Base-by-base conservation (phyloP, 2,329 filamentous ascomycete genomes). In the Sordariomycetes sp. region DNA sequence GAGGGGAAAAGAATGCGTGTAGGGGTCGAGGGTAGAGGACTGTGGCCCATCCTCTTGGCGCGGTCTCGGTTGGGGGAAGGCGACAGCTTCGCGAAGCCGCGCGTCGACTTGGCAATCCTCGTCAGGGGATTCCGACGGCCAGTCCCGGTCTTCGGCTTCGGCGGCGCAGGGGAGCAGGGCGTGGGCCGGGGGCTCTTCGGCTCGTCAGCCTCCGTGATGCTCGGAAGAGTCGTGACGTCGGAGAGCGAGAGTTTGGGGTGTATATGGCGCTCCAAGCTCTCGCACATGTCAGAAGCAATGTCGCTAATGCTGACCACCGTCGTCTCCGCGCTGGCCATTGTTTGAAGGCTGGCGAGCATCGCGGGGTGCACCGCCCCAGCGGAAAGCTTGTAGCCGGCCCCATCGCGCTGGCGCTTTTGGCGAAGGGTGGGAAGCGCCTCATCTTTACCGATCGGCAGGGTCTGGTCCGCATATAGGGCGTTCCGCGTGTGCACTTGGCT, bases 11-110 rank as follows among this genome's bases (percentile, higher is more conserved):
- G 34, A 13, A 54, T 15, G 5, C 28, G 53, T 12, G 34, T 13
- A 15, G 34, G 34, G 12, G 34, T 50, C n/a, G 20, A 50, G 2
- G 36, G 53, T 5, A 39, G 10, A 5, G 32, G 53, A 54, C 10
- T 54, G 34, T n/a, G 8, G 22, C 15, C 25, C 22, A 32, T 53
- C 15, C 52, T 15, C 24, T 53, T 34, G n/a, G 45, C 52, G 25
- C 13, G 15, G 8, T 32, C 25, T 34, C 52, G 52, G 12, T 45
- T 34, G 25, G 54, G 42, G 3, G 54, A 56, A 25, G 53, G 39
- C n/a, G 36, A 56, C 28, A 39, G 53, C 20, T 45, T 42, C n/a
- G n/a, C 51, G 51, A 55, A 42, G 24, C 53, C 54, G 25, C 54
- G 34, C 13, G 39, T 50, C 5, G 54, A 50, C 39, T 56, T 48